A percentile compares a stretch with the other conserved stretches of the same genome.
Evolutionary conservation across 2,329 filamentous ascomycete genomes (phyloP).

Genomic region (Fusarium sp.): DNA sequence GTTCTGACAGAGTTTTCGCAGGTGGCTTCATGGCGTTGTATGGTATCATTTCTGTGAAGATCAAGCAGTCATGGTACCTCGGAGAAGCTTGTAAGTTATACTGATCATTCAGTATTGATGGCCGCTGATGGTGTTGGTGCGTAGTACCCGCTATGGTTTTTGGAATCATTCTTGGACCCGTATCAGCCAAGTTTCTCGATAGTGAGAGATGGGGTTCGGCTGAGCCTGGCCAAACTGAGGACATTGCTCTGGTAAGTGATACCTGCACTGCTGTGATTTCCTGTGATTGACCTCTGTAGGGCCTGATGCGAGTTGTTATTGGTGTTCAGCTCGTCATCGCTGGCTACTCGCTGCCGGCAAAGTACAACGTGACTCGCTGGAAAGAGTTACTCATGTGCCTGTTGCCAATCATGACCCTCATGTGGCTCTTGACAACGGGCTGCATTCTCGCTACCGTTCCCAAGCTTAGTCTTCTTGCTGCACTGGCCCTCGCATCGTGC

Average conservation of each 20-base stretch:
- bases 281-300: slow-evolving; percentile 38
- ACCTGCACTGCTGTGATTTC: not conserved
- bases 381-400: slow-evolving; percentile 65
- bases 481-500: slow-evolving; percentile 67
- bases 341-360: slow-evolving; percentile 68
- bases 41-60: slow-evolving; percentile 61
- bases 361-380: slow-evolving; percentile 60
- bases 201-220: slow-evolving; percentile 43
- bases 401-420: slow-evolving; percentile 68
- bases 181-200: slow-evolving; percentile 63
- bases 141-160: slow-evolving; percentile 64
- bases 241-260: slow-evolving; percentile 52
- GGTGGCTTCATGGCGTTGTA: slow-evolving; percentile 59
- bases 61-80: slow-evolving; percentile 63
- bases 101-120: accelerated
- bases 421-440: slow-evolving; percentile 67
- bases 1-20: slow-evolving; percentile 30
- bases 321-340: slow-evolving; percentile 71
- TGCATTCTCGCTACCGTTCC: slow-evolving; percentile 66
- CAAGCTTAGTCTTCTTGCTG: slow-evolving; percentile 61
- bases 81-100: slow-evolving; percentile 61
- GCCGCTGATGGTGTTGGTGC: not conserved
- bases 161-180: slow-evolving; percentile 64
- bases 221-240: slow-evolving; percentile 44
- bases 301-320: slow-evolving; percentile 67